A percentile compares a stretch with the other conserved stretches of the same genome.
Evolutionary conservation across 768 basidiomycete genomes (phyloP).

Genomic region (Psilocybe cyanescens): DNA sequence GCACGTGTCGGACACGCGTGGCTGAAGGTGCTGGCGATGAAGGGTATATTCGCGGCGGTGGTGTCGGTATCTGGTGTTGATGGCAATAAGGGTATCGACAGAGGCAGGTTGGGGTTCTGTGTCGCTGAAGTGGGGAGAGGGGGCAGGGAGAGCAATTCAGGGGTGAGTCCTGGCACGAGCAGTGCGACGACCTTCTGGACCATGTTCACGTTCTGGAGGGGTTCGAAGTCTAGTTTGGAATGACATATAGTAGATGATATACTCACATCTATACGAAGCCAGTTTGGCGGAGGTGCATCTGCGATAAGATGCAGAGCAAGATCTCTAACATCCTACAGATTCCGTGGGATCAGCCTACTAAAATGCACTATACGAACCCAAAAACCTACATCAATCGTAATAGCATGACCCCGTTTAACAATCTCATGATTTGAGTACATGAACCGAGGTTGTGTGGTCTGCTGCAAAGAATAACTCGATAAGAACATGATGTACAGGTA

Average conservation of each 20-base stretch:
- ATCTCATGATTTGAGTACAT: constrained; percentile 85
- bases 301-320: constrained; percentile 81
- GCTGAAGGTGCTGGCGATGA: constrained; percentile 80
- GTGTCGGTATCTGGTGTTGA: constrained; percentile 24
- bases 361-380: background rate
- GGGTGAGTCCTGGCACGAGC: constrained; percentile 86
- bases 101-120: constrained; percentile 48
- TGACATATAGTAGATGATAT: background rate
- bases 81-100: constrained; percentile 41
- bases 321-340: constrained; percentile 81
- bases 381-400: constrained; percentile 77
- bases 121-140: constrained; percentile 73
- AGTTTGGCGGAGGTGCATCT: constrained; percentile 83
- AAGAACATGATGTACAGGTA: constrained; percentile 18
- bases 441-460: constrained; percentile 71
- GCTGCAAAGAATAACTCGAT: constrained; percentile 14
- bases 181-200: constrained; percentile 82
- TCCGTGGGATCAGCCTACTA: background rate
- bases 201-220: constrained; percentile 63
- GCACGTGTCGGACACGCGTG: constrained; percentile 94
- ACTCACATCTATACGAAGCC: constrained; percentile 83
- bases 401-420: constrained; percentile 66
- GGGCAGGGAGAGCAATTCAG: constrained; percentile 72
- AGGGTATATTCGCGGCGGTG: constrained; percentile 51
- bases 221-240: background rate